These are phyloP conservation scores for Lolium rigidum DNA, from an alignment of 176 grass and related monocot species.

Conservation along the genomic window DNA sequence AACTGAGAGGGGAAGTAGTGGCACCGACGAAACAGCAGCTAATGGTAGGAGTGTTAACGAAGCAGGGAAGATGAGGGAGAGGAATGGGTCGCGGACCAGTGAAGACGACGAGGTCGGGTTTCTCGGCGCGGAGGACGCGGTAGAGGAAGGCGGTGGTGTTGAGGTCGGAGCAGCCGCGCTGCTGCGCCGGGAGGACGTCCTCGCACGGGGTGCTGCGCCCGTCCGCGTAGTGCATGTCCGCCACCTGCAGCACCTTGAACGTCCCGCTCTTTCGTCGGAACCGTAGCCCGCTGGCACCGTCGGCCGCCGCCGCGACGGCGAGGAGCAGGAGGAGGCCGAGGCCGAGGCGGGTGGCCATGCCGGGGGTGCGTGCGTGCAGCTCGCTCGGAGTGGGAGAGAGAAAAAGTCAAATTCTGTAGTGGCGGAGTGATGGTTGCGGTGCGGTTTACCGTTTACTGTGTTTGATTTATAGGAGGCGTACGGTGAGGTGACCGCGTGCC, in stretches of 20 bases:
- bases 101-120: conserved; percentile 98
- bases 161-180: conserved; percentile 81
- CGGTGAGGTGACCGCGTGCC: background rate
- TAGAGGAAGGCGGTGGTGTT: conserved; percentile 95
- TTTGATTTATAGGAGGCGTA: background rate
- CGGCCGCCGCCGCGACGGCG: background rate
- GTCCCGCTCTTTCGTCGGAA: conserved; percentile 61
- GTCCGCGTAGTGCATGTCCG: conserved; percentile 96
- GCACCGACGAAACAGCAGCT: background rate
- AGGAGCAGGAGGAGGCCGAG: background rate
- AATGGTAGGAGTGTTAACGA: background rate
- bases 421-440: background rate
- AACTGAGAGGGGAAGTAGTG: background rate
- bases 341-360: background rate
- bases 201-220: conserved; percentile 65
- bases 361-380: background rate
- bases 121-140: conserved; percentile 79
- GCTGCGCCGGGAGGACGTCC: conserved; percentile 70
- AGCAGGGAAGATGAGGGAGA: background rate
- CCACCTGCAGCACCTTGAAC: conserved; percentile 96
- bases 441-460: background rate
- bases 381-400: background rate
- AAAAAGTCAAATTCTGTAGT: background rate
- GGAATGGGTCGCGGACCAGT: conserved; percentile 47
- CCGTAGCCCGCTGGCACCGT: conserved; percentile 49